Evolutionary conservation across 108 stramenopile species (phyloP), one percentile per base, ranked within the genome.

Genomic region (Cyclotella choctawhatcheeana): DNA sequence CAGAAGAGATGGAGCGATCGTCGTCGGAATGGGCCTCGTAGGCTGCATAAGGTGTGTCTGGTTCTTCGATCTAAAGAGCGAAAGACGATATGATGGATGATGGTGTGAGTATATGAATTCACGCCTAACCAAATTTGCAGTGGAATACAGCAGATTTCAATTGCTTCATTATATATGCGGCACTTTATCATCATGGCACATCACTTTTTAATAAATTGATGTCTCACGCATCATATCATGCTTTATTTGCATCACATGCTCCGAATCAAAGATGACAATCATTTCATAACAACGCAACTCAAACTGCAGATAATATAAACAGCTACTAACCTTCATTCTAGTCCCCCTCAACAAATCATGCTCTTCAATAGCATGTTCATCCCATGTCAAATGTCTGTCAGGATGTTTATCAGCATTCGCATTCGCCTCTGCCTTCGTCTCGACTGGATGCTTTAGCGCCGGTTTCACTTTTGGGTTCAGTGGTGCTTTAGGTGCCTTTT

Each of bases 311-410:
- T 7, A 31, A 20, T 21, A 6, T 34, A 59, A 40, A 44, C 2
- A 24, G 51, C 20, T 10, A 82, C 84, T 7, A 40, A 86, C 85
- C 82, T 92, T 92, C 93, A 92, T 92, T 37, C 93, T 70, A 29
- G 93, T 94, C 26, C 93, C 93, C 20, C 93, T 85, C 25, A 94
- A 65, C 62, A 84, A 73, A 76, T 94, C 89, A 59, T 94, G 93
- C 63, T 94, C 93, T 74, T 88, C 85, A 80, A 94, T 94, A 27
- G 85, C 88, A 62, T 84, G 84, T 66, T 94, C 93, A 56, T 94
- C 93, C 90, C 90, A 94, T 40, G 75, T 88, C 25, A 94, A 63
- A 14, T 71, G 74, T 45, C 73, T 78, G 17, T 81, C 75, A n/a
- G n/a, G n/a, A n/a, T n/a, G n/a, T n/a, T n/a, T n/a, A n/a, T n/a